Percentiles rank a stretch among this genome's conserved stretches.
Evolutionary conservation across 129 eudicot genomes (phyloP).

Genomic region (Escallonia rubra): DNA sequence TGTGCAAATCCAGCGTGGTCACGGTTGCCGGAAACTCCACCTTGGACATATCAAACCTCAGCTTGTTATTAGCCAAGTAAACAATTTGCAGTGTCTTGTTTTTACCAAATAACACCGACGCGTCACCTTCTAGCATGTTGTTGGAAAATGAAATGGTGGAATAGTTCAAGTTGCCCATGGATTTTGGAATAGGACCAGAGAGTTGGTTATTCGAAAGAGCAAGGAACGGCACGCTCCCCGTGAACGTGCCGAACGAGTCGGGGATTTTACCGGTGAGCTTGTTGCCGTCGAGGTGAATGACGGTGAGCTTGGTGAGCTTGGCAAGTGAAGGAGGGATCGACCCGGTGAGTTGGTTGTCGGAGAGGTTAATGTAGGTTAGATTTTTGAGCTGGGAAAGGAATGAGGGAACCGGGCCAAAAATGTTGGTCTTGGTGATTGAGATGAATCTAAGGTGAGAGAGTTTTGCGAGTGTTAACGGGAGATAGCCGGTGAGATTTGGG

Average conservation of each 20-base stretch:
- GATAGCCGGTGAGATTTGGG: no score
- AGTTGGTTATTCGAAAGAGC: slow-evolving; percentile 42
- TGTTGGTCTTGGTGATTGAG: slow-evolving; percentile 19
- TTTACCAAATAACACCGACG: slow-evolving; percentile 46
- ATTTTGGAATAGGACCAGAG: slow-evolving; percentile 38
- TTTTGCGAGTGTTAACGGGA: no score
- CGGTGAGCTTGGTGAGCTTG: slow-evolving; percentile 26
- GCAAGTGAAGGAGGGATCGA: slow-evolving; percentile 47
- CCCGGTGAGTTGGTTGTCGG: slow-evolving; percentile 37
- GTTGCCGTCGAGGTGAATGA: slow-evolving; percentile 38
- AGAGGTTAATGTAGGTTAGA: slow-evolving; percentile 33
- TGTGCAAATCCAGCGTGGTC: slow-evolving; percentile 40
- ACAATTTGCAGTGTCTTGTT: slow-evolving; percentile 30
- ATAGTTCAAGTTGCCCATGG: slow-evolving; percentile 32
- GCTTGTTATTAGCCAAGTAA: slow-evolving; percentile 37
- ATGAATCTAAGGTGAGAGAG: slow-evolving; percentile 19
- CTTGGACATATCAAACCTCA: slow-evolving; percentile 40
- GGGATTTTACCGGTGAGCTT: slow-evolving; percentile 46
- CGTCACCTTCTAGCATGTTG: slow-evolving; percentile 45
- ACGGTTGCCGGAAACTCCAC: slow-evolving; percentile 30
- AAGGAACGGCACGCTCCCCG: slow-evolving; percentile 19
- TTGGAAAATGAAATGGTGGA: slow-evolving; percentile 28
- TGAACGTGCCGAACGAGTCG: slow-evolving; percentile 36
- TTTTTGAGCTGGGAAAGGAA: slow-evolving; percentile 15
- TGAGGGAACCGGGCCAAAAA: slow-evolving; percentile 18